These are phyloP conservation scores for Plasmopara muralis DNA, from an alignment of 352 stramenopile species.

Conservation along the genomic window DNA sequence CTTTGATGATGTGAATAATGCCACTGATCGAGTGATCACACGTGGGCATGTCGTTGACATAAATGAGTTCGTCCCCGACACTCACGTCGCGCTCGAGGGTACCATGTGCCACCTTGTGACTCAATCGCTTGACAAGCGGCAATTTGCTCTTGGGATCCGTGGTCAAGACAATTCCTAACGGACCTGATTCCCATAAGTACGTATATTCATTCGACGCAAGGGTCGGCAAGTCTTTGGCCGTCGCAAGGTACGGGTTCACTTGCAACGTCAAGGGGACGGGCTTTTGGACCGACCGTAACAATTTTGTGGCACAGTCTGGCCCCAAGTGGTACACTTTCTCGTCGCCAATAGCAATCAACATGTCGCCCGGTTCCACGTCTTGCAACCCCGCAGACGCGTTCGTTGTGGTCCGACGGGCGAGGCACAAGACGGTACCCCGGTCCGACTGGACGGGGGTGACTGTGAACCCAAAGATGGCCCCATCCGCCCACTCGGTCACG, in stretches of 20 bases:
- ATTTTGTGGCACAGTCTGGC: slow-evolving; percentile 50
- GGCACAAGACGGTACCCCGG: slow-evolving; percentile 50
- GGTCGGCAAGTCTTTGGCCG: slow-evolving; percentile 41
- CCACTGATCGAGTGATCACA: slow-evolving; percentile 63
- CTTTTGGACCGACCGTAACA: slow-evolving; percentile 58
- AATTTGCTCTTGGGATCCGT: slow-evolving; percentile 59
- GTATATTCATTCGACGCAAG: slow-evolving; percentile 74
- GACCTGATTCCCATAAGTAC: slow-evolving; percentile 65
- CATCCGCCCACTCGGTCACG: slow-evolving; percentile 59
- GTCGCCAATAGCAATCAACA: slow-evolving; percentile 68
- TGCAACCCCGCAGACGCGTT: slow-evolving; percentile 32
- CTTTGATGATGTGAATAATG: slow-evolving; percentile 71
- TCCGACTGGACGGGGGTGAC: slow-evolving; percentile 67
- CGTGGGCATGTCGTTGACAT: slow-evolving; percentile 70
- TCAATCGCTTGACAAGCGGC: slow-evolving; percentile 73
- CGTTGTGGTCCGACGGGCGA: slow-evolving; percentile 41
- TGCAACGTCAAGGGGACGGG: slow-evolving; percentile 66
- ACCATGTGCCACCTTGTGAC: slow-evolving; percentile 44
- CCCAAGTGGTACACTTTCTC: slow-evolving; percentile 75
- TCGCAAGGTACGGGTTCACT: slow-evolving; percentile 47
- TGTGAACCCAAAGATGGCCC: slow-evolving; percentile 58
- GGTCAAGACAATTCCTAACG: slow-evolving; percentile 67
- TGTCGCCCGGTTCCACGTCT: slow-evolving; percentile 66
- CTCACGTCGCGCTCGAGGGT: slow-evolving; percentile 41
- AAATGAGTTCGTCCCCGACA: slow-evolving; percentile 66